phyloP scores from a whole-genome alignment of 2,329 filamentous ascomycete species.

The Fusarium oligoseptatum region DNA sequence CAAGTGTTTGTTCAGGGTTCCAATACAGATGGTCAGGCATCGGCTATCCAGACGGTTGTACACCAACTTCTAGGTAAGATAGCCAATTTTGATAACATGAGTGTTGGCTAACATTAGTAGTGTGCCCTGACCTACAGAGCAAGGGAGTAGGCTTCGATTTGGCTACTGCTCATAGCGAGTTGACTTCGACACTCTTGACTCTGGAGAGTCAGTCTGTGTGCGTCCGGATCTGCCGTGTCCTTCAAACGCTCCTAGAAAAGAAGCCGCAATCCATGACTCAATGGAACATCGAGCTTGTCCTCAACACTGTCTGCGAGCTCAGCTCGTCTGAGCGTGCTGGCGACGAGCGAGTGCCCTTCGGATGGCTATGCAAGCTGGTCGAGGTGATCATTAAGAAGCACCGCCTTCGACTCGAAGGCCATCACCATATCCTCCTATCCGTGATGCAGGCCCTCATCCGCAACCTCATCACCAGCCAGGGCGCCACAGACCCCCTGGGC shows the following conservation, averaged over 20 bases:
- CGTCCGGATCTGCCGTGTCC: constrained; percentile 56
- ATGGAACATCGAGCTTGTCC: constrained; percentile 69
- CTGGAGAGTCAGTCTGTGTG: constrained; percentile 51
- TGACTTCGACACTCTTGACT: constrained; percentile 52
- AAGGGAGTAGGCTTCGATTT: constrained; percentile 54
- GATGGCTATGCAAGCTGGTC: constrained; percentile 65
- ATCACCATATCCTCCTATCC: constrained; percentile 70
- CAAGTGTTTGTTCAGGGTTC: constrained; percentile 47
- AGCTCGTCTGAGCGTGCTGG: constrained; percentile 42
- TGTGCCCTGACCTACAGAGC: constrained; percentile 46
- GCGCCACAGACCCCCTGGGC: constrained; percentile 33
- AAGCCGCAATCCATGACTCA: constrained; percentile 66
- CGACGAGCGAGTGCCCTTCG: constrained; percentile 56
- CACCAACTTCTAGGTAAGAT: constrained; percentile 55
- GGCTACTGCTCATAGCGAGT: constrained; percentile 56
- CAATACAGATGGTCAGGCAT: constrained; percentile 56
- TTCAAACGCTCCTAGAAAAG: constrained; percentile 63
- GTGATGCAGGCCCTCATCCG: constrained; percentile 69
- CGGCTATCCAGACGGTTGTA: constrained; percentile 60
- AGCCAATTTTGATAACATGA: neutral
- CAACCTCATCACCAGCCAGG: constrained; percentile 60
- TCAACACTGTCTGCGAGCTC: constrained; percentile 60
- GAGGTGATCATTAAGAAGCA: constrained; percentile 71
- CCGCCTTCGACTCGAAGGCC: constrained; percentile 71
- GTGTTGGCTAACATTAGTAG: constrained; percentile 35